Conservation (phyloP, 2,329 filamentous ascomycete genomes). For the Alternaria longipes region DNA sequence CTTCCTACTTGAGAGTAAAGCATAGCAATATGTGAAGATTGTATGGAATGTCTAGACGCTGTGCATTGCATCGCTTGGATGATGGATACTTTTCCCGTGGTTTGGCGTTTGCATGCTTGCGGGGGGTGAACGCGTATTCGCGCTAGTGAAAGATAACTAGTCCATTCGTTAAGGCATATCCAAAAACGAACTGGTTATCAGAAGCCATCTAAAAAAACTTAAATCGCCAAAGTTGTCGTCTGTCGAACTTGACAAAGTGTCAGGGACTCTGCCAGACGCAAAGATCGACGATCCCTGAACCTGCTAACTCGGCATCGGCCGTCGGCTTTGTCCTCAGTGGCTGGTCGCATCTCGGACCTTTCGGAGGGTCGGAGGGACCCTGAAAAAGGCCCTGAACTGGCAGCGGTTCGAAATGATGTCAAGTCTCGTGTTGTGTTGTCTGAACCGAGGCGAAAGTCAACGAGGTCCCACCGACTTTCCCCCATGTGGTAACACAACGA, state of each 20-base stretch:
- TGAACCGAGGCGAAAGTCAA: conserved; percentile 3
- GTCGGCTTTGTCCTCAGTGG: background rate
- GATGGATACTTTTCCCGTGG: conserved; percentile 1
- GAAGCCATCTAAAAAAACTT: background rate
- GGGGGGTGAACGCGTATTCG: background rate
- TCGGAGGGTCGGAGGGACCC: background rate
- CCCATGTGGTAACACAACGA: background rate
- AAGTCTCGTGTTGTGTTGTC: conserved; percentile 2
- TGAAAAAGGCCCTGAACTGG: background rate
- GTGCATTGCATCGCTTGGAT: conserved; percentile 2
- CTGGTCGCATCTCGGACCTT: background rate
- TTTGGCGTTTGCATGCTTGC: background rate
- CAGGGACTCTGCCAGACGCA: background rate
- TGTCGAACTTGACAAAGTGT: background rate
- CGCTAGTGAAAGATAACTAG: background rate
- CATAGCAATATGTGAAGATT: conserved; percentile 1
- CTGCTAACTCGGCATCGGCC: background rate
- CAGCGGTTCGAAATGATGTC: conserved; percentile 2
- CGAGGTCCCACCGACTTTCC: conserved; percentile 4
- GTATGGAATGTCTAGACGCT: background rate
- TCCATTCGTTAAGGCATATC: background rate
- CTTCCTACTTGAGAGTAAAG: conserved; percentile 3
- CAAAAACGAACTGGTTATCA: background rate
- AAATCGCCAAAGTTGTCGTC: background rate
- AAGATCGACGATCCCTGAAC: background rate